Evolutionary conservation across 2,329 filamentous ascomycete genomes (phyloP).

Genomic region (Paecilomyces dactylethromorphus): DNA sequence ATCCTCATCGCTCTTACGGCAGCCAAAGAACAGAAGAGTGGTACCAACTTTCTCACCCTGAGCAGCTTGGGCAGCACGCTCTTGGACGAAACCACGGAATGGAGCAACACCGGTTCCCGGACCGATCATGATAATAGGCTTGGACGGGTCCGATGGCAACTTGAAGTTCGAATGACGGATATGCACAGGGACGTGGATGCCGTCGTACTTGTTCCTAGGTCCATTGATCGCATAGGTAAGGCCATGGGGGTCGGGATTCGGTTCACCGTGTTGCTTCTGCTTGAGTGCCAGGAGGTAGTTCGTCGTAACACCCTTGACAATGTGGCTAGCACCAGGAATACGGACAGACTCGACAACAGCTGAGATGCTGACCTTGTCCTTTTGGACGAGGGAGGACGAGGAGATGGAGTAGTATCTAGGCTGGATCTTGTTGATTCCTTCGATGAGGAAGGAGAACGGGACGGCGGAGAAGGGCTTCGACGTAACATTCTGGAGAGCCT

Average conservation of each 20-base stretch:
- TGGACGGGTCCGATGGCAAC: slow-evolving; percentile 86
- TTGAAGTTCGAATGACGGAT: slow-evolving; percentile 99
- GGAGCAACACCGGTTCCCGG: slow-evolving; percentile 95
- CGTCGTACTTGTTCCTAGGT: slow-evolving; percentile 94
- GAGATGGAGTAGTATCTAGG: slow-evolving; percentile 99
- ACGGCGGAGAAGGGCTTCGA: slow-evolving; percentile 73
- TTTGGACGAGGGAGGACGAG: slow-evolving; percentile 88
- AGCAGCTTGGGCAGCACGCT: slow-evolving; percentile 76
- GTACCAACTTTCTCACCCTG: slow-evolving; percentile 77
- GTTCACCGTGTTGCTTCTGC: slow-evolving; percentile 90
- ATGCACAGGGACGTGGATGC: slow-evolving; percentile 89
- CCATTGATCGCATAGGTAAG: slow-evolving; percentile 80
- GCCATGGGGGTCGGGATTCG: slow-evolving; percentile 71
- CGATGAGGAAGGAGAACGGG: slow-evolving; percentile 91
- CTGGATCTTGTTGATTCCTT: slow-evolving; percentile 89
- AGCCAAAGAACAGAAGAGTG: slow-evolving; percentile 91
- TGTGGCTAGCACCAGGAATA: slow-evolving; percentile 66
- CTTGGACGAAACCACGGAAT: slow-evolving; percentile 92
- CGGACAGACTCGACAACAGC: slow-evolving; percentile 83
- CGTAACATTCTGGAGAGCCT: slow-evolving; percentile 68
- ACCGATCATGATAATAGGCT: slow-evolving; percentile 92
- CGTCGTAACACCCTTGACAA: slow-evolving; percentile 91
- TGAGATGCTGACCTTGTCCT: slow-evolving; percentile 90
- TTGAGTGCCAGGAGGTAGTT: slow-evolving; percentile 95
- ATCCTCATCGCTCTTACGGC: slow-evolving; percentile 79